phyloP scores from a whole-genome alignment of 805 yeast species.

The Wickerhamomyces ciferrii region DNA sequence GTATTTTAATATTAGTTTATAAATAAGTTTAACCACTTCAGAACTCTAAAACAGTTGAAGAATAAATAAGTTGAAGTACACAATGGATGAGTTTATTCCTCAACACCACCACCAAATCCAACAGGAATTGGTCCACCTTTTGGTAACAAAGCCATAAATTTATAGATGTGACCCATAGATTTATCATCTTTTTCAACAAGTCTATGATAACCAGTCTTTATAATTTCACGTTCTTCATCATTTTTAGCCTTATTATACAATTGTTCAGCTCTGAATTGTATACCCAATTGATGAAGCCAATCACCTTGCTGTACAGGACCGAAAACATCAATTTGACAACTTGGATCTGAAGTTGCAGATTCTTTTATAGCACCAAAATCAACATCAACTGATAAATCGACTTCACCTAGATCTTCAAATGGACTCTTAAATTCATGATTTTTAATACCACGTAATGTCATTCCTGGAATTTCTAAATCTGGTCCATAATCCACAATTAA shows the following conservation, averaged over 20 bases:
- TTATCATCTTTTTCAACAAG: constrained; percentile 54
- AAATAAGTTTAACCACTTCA: neutral
- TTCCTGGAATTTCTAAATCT: constrained; percentile 54
- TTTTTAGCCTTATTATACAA: constrained; percentile 37
- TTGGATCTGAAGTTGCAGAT: constrained; percentile 15
- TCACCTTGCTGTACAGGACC: constrained; percentile 77
- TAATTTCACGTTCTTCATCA: constrained; percentile 41
- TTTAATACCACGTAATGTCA: constrained; percentile 68
- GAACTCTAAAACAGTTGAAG: too few species aligned
- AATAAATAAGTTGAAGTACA: too few species aligned
- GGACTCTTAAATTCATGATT: constrained; percentile 74
- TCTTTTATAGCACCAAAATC: constrained; percentile 60
- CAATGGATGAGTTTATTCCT: neutral
- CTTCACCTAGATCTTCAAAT: constrained; percentile 69
- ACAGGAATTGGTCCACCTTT: constrained; percentile 36
- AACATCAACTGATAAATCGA: constrained; percentile 79
- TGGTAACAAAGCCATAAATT: constrained; percentile 62
- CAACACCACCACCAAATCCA: constrained; percentile 40
- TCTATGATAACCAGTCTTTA: constrained; percentile 54
- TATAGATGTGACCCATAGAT: constrained; percentile 75
- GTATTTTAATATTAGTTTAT: neutral
- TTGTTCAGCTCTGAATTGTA: constrained; percentile 63
- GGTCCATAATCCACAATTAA: constrained; percentile 79
- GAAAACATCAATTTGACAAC: constrained; percentile 22
- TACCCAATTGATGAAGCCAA: constrained; percentile 72